These are phyloP conservation scores for Trametes coccinea DNA, from an alignment of 768 basidiomycete species.

Conservation along the genomic window DNA sequence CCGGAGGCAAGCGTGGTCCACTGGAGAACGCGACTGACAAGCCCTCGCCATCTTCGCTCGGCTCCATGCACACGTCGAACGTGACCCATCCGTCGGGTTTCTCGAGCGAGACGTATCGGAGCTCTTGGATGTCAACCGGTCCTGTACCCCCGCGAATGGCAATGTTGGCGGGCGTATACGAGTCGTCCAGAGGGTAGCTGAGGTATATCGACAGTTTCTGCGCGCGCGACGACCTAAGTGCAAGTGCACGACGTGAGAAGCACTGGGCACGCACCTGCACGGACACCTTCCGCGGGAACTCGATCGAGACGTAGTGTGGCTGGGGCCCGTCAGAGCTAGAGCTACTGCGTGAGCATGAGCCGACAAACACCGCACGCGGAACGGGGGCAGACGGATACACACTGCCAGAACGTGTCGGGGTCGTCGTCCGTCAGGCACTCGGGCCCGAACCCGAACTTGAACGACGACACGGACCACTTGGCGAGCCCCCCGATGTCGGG, in stretches of 20 bases:
- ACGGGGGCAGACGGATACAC: constrained; percentile 36
- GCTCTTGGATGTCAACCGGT: constrained; percentile 89
- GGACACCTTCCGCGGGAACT: constrained; percentile 87
- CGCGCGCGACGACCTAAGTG: neutral
- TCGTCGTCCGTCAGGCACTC: constrained; percentile 89
- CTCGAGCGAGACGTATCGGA: constrained; percentile 78
- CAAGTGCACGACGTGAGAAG: neutral
- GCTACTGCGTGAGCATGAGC: constrained; percentile 9
- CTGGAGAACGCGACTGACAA: constrained; percentile 50
- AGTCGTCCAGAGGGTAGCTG: constrained; percentile 84
- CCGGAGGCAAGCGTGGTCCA: neutral
- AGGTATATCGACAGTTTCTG: constrained; percentile 89
- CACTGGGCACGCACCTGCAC: constrained; percentile 62
- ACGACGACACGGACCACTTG: constrained; percentile 95
- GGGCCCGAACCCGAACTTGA: constrained; percentile 94
- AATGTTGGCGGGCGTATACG: constrained; percentile 93
- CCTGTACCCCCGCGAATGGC: constrained; percentile 92
- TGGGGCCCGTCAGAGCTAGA: constrained; percentile 90
- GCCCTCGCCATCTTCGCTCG: constrained; percentile 76
- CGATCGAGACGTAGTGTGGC: constrained; percentile 92
- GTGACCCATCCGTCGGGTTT: constrained; percentile 96
- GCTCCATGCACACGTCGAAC: constrained; percentile 79
- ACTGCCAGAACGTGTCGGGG: constrained; percentile 98
- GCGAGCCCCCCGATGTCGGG: constrained; percentile 87
- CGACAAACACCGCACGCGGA: neutral